Evolutionary conservation across 164 flowering plant species (phyloP), one percentile per base, ranked within the genome.

Genomic region (Hamamelis virginiana): DNA sequence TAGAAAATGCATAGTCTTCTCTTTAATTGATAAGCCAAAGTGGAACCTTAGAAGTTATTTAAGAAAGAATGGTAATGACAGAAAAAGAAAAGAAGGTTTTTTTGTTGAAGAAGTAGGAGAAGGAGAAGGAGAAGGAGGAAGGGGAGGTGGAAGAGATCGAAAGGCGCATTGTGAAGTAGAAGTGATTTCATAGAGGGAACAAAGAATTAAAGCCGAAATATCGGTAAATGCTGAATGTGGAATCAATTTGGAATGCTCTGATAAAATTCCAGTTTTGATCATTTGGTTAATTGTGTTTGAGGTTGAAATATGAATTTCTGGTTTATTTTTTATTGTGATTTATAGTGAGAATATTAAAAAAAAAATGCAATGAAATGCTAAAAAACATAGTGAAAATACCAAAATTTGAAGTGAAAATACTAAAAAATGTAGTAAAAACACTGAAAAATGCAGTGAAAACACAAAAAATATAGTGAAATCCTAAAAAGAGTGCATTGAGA

Each of bases 141-240:
- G 16, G 48, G 83, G 56, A 27, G 72, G 66, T 58, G 78, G 75
- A 18, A 75, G 64, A 41, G 63, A 72, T 59, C 69, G 84, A 22
- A 72, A 78, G 73, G 96, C 89, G 58, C 75, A 80, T 47, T 94
- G 96, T 58, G 92, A 87, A 62, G 95, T 94, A 38, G 92, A 94
- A 22, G 96, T 91, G 62, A 74, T 91, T n/a, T 94, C 98, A 1
- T 94, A 97, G 98, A 74, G 97, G 76, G 98, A 94, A 64, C 78
- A 97, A 48, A 78, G 90, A 74, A 82, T 94, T 44, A 82, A 72
- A 63, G 97, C 84, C 15, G 86, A 86, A 52, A 75, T 85, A 1
- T 63, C 51, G 16, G 95, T 94, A 4, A 63, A 80, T 58, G 87
- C 96, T 0, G 95, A 87, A n/a, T 64, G 62, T 84, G n/a, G 84